Base-by-base conservation (phyloP, 2,329 filamentous ascomycete species). In the Epicoccum sorghinum region DNA sequence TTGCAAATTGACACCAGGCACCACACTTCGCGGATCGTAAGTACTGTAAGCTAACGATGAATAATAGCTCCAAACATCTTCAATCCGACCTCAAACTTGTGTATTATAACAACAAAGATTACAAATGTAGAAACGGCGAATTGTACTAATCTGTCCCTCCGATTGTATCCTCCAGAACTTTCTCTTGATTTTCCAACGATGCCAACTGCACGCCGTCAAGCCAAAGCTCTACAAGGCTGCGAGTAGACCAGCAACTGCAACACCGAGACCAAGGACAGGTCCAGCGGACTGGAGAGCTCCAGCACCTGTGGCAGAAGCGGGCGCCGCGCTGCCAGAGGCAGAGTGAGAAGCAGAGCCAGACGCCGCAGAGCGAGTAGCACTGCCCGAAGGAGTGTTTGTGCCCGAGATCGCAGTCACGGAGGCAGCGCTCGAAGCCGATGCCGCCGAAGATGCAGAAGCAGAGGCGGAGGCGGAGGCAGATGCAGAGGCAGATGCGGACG, bases 221-320 rank as follows among this genome's bases (percentile, higher is more conserved):
- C 25, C 36, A 38, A 38, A 8, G 12, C 12, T 42, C 43, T 67
- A 71, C 62, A 72, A 61, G 18, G 61, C 65, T 32, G 62, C 67
- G 14, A 70, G 47, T 47, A 72, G 45, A 18, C 68, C 68, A 38
- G 67, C 62, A 38, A 70, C 55, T 4, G 61, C 68, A 13, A 68
- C 32, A 29, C 67, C 66, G 47, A 71, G 47, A 27, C 67, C 66
- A 36, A 70, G 43, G 9, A 60, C 59, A 46, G 60, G 57, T 14
- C 61, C 62, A 13, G 66, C 61, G 33, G 63, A 63, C 25, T 62
- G 62, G 23, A 64, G 36, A 30, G 66, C 52, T n/a, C 64, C 67
- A 35, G 59, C 66, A 35, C 57, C 66, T 14, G 64, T 60, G 22
- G 53, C 53, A 42, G 50, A 30, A 33, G 59, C 43, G 4, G 57